phyloP scores from a whole-genome alignment of 345 rosid species.

The Rubroshorea leprosula region DNA sequence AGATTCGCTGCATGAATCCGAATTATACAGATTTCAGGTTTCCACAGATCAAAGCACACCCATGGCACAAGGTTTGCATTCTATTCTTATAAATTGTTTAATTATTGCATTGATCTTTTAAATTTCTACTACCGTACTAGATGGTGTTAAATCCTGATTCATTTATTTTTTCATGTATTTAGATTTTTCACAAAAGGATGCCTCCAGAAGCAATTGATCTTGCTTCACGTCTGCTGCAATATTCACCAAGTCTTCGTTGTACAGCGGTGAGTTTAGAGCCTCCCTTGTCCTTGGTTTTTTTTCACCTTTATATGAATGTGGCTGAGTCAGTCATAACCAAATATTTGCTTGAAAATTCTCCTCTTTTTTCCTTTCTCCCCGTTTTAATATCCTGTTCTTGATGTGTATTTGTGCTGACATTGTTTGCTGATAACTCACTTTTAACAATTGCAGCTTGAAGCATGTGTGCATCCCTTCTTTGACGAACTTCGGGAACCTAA shows the following conservation, averaged over 20 bases:
- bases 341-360: background rate
- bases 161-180: conserved; percentile 9
- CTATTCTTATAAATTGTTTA: background rate
- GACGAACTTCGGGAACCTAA: conserved; percentile 79
- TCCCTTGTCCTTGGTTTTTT: background rate
- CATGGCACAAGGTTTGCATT: conserved; percentile 73
- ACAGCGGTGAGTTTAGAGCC: conserved; percentile 55
- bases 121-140: background rate
- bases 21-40: conserved; percentile 72
- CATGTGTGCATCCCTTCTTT: conserved; percentile 75
- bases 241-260: conserved; percentile 75
- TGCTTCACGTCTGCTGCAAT: conserved; percentile 74
- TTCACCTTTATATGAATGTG: too few relatives aligned
- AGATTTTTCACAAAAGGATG: conserved; percentile 80
- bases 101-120: background rate
- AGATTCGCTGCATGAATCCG: conserved; percentile 90
- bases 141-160: background rate
- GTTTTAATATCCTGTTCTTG: too few relatives aligned
- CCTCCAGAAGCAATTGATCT: conserved; percentile 94
- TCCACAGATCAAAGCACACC: conserved; percentile 77
- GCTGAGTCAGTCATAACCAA: too few relatives aligned
- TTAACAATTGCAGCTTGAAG: conserved; percentile 53
- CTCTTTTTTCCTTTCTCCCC: conserved; percentile 2
- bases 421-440: background rate
- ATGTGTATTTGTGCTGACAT: background rate